Conservation (phyloP, 495 filamentous ascomycete genomes). For the Xylaria longipes region DNA sequence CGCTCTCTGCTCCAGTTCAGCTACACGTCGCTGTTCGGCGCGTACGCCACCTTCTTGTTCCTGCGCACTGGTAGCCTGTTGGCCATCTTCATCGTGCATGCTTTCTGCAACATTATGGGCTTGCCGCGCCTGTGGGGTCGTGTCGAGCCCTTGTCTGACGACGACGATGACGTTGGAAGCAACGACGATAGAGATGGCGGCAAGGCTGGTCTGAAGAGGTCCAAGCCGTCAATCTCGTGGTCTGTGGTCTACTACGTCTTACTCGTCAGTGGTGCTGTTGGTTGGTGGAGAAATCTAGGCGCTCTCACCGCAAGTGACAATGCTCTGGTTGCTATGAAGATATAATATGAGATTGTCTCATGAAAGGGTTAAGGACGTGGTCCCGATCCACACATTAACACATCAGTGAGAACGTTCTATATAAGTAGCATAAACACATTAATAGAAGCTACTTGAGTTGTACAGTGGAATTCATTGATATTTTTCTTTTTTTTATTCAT, state of each 20-base stretch:
- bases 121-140: constrained; percentile 86
- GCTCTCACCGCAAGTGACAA: constrained; percentile 69
- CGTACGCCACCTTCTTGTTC: constrained; percentile 90
- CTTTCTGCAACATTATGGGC: constrained; percentile 93
- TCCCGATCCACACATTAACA: neutral
- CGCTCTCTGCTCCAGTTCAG: constrained; percentile 82
- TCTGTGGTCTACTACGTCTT: constrained; percentile 79
- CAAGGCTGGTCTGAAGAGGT: constrained; percentile 6
- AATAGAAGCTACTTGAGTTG: neutral
- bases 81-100: constrained; percentile 75
- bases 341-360: constrained; percentile 27
- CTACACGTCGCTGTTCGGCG: constrained; percentile 95
- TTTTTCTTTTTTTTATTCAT: neutral
- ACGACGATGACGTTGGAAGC: constrained; percentile 17
- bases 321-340: constrained; percentile 49
- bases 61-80: constrained; percentile 81
- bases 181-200: constrained; percentile 23
- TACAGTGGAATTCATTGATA: neutral
- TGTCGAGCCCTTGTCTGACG: constrained; percentile 55
- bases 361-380: neutral
- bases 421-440: neutral
- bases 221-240: constrained; percentile 57
- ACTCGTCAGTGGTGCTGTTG: constrained; percentile 71
- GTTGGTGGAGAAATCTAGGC: constrained; percentile 74
- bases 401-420: neutral